phyloP scores from a whole-genome alignment of 163 green algal species.

The Volvox carteri region DNA sequence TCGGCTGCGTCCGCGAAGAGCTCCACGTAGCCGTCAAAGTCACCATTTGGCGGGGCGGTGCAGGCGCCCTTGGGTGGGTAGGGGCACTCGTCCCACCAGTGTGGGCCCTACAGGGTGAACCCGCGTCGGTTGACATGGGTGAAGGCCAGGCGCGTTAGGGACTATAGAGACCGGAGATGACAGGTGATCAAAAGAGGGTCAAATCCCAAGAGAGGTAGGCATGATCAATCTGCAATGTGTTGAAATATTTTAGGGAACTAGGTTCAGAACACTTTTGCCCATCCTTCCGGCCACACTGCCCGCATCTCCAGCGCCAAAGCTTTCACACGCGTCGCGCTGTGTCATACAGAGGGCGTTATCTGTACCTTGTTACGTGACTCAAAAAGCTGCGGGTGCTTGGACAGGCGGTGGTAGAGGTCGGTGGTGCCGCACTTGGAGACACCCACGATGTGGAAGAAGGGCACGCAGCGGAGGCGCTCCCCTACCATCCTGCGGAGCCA shows the following conservation, averaged over 20 bases:
- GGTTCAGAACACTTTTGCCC: no score
- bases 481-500: conserved; percentile 4
- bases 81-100: conserved; percentile 77
- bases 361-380: conserved; percentile 70
- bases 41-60: conserved; percentile 68
- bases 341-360: no score
- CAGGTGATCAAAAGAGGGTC: no score
- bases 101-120: conserved; percentile 68
- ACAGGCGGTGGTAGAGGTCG: conserved; percentile 77
- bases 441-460: conserved; percentile 79
- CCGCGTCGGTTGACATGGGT: no score
- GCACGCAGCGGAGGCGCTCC: conserved; percentile 65
- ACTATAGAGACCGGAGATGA: no score
- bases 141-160: no score
- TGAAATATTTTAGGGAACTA: no score
- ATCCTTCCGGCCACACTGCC: no score
- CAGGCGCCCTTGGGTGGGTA: conserved; percentile 59
- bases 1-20: conserved; percentile 61
- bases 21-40: conserved; percentile 75
- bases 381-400: conserved; percentile 69
- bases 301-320: no score
- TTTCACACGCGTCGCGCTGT: no score
- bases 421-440: conserved; percentile 83
- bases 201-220: no score
- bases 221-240: no score